Percentiles rank a stretch among this genome's conserved stretches.
phyloP scores from a whole-genome alignment of 768 basidiomycete genomes.

The Amanita phalloides region DNA sequence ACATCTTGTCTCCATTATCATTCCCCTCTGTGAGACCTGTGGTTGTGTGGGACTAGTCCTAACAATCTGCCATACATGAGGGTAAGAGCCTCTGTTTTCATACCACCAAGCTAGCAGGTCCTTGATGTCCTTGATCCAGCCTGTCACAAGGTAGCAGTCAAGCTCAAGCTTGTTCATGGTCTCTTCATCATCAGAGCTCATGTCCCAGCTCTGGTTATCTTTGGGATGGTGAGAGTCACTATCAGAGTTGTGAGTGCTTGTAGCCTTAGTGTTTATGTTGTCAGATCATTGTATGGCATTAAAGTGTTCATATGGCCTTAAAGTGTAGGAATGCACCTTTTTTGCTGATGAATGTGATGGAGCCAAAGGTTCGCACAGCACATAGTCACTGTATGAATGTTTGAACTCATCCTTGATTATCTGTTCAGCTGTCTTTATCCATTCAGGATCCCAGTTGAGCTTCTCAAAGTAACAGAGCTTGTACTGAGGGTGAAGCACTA shows the following conservation, averaged over 20 bases:
- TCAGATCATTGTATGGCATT: background rate
- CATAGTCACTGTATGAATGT: background rate
- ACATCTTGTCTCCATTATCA: too few species aligned
- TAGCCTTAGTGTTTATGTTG: background rate
- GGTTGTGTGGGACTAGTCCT: too few species aligned
- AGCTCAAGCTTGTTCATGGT: background rate
- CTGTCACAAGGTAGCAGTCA: background rate
- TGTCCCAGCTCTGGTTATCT: background rate
- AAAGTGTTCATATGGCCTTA: too few species aligned
- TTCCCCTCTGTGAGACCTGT: too few species aligned
- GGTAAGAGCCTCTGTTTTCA: background rate
- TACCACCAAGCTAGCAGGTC: background rate
- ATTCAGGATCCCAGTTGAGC: conserved; percentile 14
- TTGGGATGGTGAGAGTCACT: conserved; percentile 6
- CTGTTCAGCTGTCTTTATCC: conserved; percentile 12
- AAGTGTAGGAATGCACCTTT: background rate
- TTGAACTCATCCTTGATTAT: background rate
- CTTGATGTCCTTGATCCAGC: background rate
- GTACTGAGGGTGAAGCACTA: conserved; percentile 24
- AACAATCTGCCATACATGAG: background rate
- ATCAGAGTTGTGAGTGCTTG: background rate
- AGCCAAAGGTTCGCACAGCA: background rate
- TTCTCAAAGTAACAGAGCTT: conserved; percentile 23
- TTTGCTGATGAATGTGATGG: background rate
- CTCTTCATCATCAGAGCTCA: background rate